Evolutionary conservation across 176 grass and related monocot genomes (phyloP).

Genomic region (Oryza coarctata): DNA sequence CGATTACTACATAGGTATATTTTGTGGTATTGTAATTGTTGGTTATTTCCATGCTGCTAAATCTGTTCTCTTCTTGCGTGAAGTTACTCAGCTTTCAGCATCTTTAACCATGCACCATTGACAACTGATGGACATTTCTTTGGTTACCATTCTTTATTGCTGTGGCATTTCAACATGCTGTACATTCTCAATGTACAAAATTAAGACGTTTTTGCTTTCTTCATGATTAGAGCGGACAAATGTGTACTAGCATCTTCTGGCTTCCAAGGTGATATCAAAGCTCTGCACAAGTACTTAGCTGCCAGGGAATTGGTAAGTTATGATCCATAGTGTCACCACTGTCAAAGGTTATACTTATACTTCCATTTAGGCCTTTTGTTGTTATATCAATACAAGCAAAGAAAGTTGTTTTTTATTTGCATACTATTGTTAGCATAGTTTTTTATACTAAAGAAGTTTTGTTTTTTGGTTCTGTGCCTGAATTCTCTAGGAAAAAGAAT

Average conservation of each 20-base stretch:
- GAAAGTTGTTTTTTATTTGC: background rate
- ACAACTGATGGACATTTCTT: background rate
- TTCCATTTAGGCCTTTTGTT: background rate
- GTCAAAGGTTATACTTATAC: background rate
- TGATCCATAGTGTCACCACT: background rate
- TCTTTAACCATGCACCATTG: background rate
- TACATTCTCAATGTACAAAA: background rate
- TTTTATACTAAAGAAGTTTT: background rate
- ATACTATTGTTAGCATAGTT: background rate
- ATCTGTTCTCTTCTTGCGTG: background rate
- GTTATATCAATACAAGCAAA: background rate
- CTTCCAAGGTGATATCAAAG: slow-evolving; percentile 96
- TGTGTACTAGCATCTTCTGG: slow-evolving; percentile 83
- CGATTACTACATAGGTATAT: background rate
- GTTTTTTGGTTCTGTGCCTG: background rate
- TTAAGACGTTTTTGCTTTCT: slow-evolving; percentile 2
- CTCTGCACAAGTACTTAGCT: slow-evolving; percentile 91
- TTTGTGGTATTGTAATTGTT: background rate
- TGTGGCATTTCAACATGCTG: background rate
- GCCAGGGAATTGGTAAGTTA: slow-evolving; percentile 72
- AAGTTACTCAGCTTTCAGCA: background rate
- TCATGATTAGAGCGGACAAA: slow-evolving; percentile 68
- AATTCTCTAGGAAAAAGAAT: background rate
- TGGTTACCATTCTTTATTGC: background rate
- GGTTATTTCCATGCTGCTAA: background rate